Percentiles rank a stretch among this genome's conserved stretches.
These are phyloP conservation scores for Bocquillonia castaneifolia DNA, from an alignment of 441 rosid genomes.

Conservation along the genomic window DNA sequence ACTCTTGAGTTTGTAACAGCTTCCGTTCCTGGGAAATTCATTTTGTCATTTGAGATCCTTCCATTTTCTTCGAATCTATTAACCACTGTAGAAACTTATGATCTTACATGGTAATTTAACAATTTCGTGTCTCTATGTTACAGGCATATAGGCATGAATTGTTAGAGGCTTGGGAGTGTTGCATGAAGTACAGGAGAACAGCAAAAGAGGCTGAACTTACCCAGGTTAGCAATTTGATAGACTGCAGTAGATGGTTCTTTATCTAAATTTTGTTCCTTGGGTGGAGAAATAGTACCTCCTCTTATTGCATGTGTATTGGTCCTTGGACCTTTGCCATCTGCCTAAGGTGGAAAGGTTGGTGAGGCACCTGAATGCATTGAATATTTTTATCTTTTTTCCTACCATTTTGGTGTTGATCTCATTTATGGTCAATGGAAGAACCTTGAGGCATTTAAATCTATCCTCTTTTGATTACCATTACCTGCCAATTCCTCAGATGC, in stretches of 20 bases:
- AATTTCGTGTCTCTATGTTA: slow-evolving; percentile 15
- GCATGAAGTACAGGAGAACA: slow-evolving; percentile 84
- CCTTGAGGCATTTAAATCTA: neutral
- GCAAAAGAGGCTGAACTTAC: slow-evolving; percentile 98
- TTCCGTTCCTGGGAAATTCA: neutral
- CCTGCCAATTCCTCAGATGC: neutral
- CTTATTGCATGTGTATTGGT: neutral
- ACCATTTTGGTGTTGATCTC: neutral
- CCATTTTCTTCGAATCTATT: slow-evolving; percentile 2
- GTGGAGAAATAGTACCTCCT: neutral
- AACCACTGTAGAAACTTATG: slow-evolving; percentile 1
- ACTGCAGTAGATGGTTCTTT: neutral
- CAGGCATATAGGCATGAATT: slow-evolving; percentile 95
- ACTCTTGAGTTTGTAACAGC: neutral
- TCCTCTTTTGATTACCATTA: neutral
- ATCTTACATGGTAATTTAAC: slow-evolving; percentile 1
- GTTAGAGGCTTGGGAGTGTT: slow-evolving; percentile 90
- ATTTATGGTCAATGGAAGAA: neutral
- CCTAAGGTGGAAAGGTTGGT: neutral
- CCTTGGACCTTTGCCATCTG: neutral
- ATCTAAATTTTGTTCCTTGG: slow-evolving; percentile 7
- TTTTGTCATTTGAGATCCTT: neutral
- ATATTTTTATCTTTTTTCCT: neutral
- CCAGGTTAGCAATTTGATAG: slow-evolving; percentile 44
- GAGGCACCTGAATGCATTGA: neutral